phyloP scores from a whole-genome alignment of 2,329 filamentous ascomycete species.

The Alternaria triticina region DNA sequence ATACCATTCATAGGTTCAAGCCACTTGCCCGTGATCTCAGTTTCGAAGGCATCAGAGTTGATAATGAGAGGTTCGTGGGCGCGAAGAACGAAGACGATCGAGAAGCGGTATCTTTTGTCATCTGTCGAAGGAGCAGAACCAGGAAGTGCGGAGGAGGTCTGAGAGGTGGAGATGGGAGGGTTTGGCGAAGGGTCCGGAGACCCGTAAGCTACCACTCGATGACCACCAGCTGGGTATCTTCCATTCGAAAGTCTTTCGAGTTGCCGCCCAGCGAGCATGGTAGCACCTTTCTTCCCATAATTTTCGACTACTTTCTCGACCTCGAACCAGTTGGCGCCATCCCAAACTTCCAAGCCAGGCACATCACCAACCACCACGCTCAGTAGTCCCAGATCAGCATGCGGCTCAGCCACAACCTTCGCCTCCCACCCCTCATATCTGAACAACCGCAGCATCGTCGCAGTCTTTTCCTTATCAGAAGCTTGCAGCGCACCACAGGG shows the following conservation, averaged over 20 bases:
- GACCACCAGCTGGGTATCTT: constrained; percentile 40
- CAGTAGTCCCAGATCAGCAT: constrained; percentile 45
- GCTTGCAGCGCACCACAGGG: constrained; percentile 30
- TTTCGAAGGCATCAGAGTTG: constrained; percentile 34
- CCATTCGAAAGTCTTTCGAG: constrained; percentile 37
- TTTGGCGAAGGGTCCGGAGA: not conserved
- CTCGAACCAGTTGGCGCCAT: constrained; percentile 30
- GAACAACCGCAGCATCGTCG: constrained; percentile 47
- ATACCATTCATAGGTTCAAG: constrained; percentile 26
- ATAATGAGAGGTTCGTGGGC: constrained; percentile 39
- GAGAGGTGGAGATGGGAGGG: too few species aligned
- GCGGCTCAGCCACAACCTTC: constrained; percentile 47
- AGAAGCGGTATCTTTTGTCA: constrained; percentile 37
- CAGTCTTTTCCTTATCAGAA: constrained; percentile 32
- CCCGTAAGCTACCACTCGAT: constrained; percentile 46
- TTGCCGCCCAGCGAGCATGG: constrained; percentile 40
- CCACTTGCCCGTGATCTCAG: constrained; percentile 40
- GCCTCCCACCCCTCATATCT: constrained; percentile 44
- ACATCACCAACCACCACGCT: constrained; percentile 44
- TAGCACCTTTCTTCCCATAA: constrained; percentile 23
- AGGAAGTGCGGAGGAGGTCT: too few species aligned
- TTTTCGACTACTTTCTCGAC: constrained; percentile 37
- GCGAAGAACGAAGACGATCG: constrained; percentile 47
- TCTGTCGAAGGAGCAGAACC: too few species aligned
- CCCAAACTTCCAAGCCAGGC: constrained; percentile 47